phyloP scores from a whole-genome alignment of 2,329 filamentous ascomycete genomes.

The Nemania abortiva region DNA sequence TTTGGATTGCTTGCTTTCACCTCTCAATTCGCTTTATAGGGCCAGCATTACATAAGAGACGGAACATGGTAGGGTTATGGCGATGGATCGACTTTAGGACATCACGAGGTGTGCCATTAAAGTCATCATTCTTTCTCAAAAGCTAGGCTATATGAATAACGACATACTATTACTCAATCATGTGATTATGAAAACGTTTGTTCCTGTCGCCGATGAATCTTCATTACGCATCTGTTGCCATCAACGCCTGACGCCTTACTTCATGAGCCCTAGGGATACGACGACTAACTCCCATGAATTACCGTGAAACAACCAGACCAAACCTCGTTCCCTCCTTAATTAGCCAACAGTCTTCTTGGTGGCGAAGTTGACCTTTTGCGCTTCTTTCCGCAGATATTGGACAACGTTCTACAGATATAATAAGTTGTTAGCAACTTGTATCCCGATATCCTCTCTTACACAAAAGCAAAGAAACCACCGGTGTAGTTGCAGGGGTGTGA shows the following conservation, averaged over 20 bases:
- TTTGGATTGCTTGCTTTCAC: constrained; percentile 26
- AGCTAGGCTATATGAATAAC: constrained; percentile 12
- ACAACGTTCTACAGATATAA: constrained; percentile 64
- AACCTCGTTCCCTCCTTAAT: constrained; percentile 20
- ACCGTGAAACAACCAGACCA: not conserved
- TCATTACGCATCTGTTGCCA: not conserved
- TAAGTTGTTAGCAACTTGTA: not conserved
- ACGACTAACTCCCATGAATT: not conserved
- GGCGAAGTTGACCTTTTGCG: constrained; percentile 61
- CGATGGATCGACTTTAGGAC: not conserved
- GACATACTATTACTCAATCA: constrained; percentile 12
- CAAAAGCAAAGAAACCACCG: not conserved
- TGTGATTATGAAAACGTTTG: not conserved
- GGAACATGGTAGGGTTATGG: not conserved
- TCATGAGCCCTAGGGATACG: not conserved
- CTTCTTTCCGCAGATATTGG: constrained; percentile 69
- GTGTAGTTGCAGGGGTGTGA: constrained; percentile 10
- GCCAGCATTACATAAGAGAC: constrained; percentile 19
- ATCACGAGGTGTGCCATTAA: not conserved
- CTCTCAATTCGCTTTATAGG: constrained; percentile 16
- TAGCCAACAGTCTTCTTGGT: constrained; percentile 41
- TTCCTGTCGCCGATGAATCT: not conserved
- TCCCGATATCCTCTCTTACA: not conserved
- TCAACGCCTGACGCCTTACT: constrained; percentile 39
- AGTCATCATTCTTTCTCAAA: constrained; percentile 13